Conservation (phyloP, 179 eudicot genomes). For the Heliamphora ciliata region DNA sequence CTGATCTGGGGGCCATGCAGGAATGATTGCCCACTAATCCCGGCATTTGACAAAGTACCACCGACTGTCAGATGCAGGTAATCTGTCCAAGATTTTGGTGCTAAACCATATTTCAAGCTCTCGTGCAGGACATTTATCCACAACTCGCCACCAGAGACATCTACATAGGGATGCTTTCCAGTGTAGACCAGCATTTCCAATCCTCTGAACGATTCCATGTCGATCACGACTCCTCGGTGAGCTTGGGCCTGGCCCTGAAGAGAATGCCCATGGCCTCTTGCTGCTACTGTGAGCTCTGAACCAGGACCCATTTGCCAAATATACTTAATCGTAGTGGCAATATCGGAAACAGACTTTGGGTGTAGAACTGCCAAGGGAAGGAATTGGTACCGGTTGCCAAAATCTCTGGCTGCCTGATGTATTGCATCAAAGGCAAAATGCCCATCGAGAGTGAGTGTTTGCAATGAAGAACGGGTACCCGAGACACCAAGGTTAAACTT, state of each 20-base stretch:
- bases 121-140: conserved; percentile 72
- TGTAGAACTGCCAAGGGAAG: conserved; percentile 57
- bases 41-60: conserved; percentile 86
- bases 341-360: conserved; percentile 72
- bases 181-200: conserved; percentile 45
- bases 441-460: conserved; percentile 45
- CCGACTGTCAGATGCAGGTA: conserved; percentile 79
- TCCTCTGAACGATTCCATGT: conserved; percentile 60
- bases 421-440: conserved; percentile 45
- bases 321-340: conserved; percentile 52
- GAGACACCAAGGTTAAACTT: conserved; percentile 23
- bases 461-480: conserved; percentile 27
- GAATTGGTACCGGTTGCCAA: conserved; percentile 52
- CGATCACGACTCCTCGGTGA: conserved; percentile 64
- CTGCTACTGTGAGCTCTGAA: conserved; percentile 71
- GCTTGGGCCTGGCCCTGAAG: conserved; percentile 83
- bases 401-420: conserved; percentile 60
- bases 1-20: conserved; percentile 84
- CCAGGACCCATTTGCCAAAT: conserved; percentile 58
- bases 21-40: conserved; percentile 83
- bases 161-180: conserved; percentile 49
- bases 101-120: conserved; percentile 50
- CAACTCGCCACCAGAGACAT: conserved; percentile 64
- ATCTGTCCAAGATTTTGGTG: conserved; percentile 93
- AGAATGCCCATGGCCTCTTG: conserved; percentile 93